Evolutionary conservation across 2,329 filamentous ascomycete genomes (phyloP).

Genomic region (Trichophaea hybrida): DNA sequence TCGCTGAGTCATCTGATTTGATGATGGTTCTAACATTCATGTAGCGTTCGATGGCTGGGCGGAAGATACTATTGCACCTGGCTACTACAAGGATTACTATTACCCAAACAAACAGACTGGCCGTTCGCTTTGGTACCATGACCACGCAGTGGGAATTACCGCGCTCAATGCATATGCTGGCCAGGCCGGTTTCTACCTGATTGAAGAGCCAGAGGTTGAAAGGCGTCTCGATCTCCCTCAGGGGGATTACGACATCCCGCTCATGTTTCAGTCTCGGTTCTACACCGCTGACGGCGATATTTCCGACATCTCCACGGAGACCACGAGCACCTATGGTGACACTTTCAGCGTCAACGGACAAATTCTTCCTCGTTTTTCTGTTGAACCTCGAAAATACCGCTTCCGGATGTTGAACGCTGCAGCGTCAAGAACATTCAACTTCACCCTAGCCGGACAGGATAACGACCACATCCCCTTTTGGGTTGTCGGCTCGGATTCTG

Average conservation of each 20-base stretch:
- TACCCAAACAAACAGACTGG: conserved; percentile 44
- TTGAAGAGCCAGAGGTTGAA: conserved; percentile 38
- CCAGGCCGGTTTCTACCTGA: conserved; percentile 43
- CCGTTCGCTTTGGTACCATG: conserved; percentile 45
- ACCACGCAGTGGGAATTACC: conserved; percentile 30
- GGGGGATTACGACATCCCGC: conserved; percentile 38
- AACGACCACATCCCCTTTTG: conserved; percentile 32
- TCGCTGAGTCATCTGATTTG: too few species aligned
- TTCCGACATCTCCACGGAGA: conserved; percentile 35
- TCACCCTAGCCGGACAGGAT: conserved; percentile 34
- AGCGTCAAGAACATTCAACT: conserved; percentile 37
- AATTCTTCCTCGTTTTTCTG: conserved; percentile 43
- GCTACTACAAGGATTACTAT: conserved; percentile 48
- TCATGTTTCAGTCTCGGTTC: conserved; percentile 38
- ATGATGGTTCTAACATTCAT: not conserved
- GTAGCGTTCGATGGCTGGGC: conserved; percentile 19
- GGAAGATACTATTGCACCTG: conserved; percentile 37
- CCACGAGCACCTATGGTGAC: conserved; percentile 40
- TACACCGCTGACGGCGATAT: conserved; percentile 39
- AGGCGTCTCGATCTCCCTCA: conserved; percentile 37
- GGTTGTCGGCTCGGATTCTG: conserved; percentile 42
- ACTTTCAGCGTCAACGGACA: conserved; percentile 45
- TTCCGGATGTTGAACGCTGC: conserved; percentile 42
- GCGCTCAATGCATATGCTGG: conserved; percentile 43
- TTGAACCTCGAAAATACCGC: conserved; percentile 47